phyloP scores from a whole-genome alignment of 345 rosid species.

The Trapa incisa region DNA sequence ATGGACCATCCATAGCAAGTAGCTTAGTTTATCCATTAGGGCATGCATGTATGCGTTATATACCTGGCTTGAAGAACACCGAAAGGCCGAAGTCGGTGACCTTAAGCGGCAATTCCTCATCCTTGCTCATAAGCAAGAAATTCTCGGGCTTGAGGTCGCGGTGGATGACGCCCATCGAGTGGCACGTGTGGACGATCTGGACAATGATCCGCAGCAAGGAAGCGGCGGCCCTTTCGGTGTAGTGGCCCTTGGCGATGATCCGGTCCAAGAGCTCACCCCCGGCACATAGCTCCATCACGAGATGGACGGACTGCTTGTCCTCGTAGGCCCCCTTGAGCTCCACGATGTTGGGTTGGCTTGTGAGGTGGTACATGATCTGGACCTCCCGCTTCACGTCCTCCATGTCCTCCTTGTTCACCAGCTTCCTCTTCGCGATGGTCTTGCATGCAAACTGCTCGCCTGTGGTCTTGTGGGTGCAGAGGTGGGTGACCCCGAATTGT shows the following conservation, averaged over 20 bases:
- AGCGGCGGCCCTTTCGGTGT: slow-evolving; percentile 56
- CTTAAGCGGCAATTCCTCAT: slow-evolving; percentile 55
- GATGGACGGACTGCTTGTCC: slow-evolving; percentile 56
- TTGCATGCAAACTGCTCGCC: slow-evolving; percentile 61
- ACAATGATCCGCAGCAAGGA: slow-evolving; percentile 45
- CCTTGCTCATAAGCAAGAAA: slow-evolving; percentile 48
- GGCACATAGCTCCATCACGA: slow-evolving; percentile 74
- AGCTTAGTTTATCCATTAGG: too few species aligned
- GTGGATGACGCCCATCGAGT: slow-evolving; percentile 64
- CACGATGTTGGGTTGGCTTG: slow-evolving; percentile 53
- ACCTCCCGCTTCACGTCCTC: slow-evolving; percentile 63
- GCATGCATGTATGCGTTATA: too few species aligned
- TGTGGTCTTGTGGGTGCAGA: slow-evolving; percentile 39
- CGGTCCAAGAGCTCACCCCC: slow-evolving; percentile 68
- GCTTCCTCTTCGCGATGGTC: slow-evolving; percentile 52
- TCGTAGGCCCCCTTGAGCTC: slow-evolving; percentile 67
- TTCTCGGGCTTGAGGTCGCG: slow-evolving; percentile 71
- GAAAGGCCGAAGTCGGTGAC: slow-evolving; percentile 64
- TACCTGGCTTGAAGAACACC: slow-evolving; percentile 61
- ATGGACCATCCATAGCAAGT: too few species aligned
- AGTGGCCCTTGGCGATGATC: slow-evolving; percentile 57
- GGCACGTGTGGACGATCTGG: slow-evolving; percentile 50
- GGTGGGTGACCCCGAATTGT: slow-evolving; percentile 52
- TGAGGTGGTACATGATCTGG: slow-evolving; percentile 61
- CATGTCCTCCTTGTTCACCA: slow-evolving; percentile 48